phyloP scores from a whole-genome alignment of 78 protist species.

The Planoprotostelium fungivorum region DNA sequence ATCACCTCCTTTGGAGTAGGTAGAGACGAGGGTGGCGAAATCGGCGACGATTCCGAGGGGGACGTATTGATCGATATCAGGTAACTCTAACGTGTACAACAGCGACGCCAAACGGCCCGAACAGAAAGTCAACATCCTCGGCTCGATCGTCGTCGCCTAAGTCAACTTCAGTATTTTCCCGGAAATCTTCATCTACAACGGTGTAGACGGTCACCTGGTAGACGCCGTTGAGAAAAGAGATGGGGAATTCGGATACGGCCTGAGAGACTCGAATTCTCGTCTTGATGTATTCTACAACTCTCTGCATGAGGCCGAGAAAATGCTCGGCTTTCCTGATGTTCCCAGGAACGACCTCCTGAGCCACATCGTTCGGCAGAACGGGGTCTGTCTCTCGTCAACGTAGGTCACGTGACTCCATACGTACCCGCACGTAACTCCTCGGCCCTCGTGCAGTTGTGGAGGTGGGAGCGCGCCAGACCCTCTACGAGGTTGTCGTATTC shows the following conservation, averaged over 20 bases:
- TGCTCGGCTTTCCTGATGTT: conserved; percentile 86
- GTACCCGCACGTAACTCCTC: background rate
- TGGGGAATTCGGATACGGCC: conserved; percentile 66
- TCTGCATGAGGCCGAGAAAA: conserved; percentile 52
- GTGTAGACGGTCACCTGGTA: background rate
- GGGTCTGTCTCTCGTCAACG: conserved; percentile 14
- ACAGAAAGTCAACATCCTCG: conserved; percentile 49
- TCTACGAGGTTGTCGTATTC: conserved; percentile 39
- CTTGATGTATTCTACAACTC: conserved; percentile 75
- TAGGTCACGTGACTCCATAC: background rate
- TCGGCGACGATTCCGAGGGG: conserved; percentile 68
- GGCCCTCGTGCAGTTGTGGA: background rate
- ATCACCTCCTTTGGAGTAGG: conserved; percentile 64
- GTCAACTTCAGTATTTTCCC: conserved; percentile 16
- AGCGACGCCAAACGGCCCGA: conserved; percentile 85
- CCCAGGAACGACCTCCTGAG: conserved; percentile 92
- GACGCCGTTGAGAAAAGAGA: conserved; percentile 52
- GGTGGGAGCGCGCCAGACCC: conserved; percentile 36
- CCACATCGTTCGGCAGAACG: conserved; percentile 71
- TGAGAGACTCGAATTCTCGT: conserved; percentile 16
- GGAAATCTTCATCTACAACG: conserved; percentile 5
- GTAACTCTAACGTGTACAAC: conserved; percentile 83
- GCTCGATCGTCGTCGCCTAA: conserved; percentile 16
- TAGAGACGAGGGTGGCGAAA: conserved; percentile 87
- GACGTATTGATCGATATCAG: conserved; percentile 69